Evolutionary conservation across 208 protist species (phyloP).

Genomic region (Porcisia deanei): DNA sequence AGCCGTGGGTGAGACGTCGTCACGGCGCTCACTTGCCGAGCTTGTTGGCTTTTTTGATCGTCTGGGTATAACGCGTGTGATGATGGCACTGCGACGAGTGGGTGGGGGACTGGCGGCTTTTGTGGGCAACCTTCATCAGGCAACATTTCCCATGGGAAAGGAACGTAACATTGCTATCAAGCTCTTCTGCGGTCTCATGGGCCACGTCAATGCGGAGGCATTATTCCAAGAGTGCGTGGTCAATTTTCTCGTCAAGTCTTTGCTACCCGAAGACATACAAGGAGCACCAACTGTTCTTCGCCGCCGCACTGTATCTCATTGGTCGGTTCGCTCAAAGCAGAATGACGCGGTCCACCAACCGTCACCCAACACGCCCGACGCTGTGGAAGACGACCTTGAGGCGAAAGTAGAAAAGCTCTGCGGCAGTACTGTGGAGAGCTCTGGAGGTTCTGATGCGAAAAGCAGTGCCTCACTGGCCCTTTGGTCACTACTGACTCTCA

Average conservation of each 20-base stretch:
- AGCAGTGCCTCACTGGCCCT: conserved; percentile 24
- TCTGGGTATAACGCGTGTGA: conserved; percentile 23
- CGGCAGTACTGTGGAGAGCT: too few species aligned
- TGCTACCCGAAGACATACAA: not conserved
- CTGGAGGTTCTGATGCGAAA: not conserved
- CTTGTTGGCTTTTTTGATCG: conserved; percentile 42
- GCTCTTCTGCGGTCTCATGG: conserved; percentile 6
- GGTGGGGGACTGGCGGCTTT: conserved; percentile 40
- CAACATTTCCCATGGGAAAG: not conserved
- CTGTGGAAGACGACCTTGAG: not conserved
- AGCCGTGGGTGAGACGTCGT: conserved; percentile 32
- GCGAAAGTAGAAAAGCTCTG: not conserved
- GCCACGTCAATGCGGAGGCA: not conserved
- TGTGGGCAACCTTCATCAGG: conserved; percentile 35
- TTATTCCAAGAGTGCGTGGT: conserved; percentile 23
- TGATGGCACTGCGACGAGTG: conserved; percentile 54
- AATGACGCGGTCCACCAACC: not conserved
- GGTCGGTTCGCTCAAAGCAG: conserved; percentile 14
- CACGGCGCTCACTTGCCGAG: conserved; percentile 31
- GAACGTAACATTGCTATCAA: not conserved
- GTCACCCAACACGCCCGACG: too few species aligned
- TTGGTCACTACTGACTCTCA: conserved; percentile 30
- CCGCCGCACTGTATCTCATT: conserved; percentile 4
- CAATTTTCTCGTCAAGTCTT: conserved; percentile 28
- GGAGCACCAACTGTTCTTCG: not conserved